These are phyloP conservation scores for Candida khao-thaluensis DNA, from an alignment of 805 yeast genomes.

Conservation along the genomic window DNA sequence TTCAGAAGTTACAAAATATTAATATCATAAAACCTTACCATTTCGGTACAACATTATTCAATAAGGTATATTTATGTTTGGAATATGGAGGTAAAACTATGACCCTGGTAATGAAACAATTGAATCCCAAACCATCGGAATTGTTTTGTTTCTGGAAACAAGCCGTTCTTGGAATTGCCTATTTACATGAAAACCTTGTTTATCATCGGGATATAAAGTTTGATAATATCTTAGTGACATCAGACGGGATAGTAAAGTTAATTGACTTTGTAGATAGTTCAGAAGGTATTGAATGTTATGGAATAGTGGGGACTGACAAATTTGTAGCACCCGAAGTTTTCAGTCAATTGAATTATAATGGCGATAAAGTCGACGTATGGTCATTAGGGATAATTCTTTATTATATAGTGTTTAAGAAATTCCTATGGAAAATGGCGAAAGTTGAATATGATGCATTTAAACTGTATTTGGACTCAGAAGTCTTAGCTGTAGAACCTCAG, in stretches of 20 bases:
- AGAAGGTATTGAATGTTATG: constrained; percentile 24
- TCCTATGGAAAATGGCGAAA: constrained; percentile 50
- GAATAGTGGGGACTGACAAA: constrained; percentile 48
- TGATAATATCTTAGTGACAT: constrained; percentile 42
- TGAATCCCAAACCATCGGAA: constrained; percentile 11
- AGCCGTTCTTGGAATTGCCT: constrained; percentile 34
- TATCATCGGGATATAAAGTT: constrained; percentile 54
- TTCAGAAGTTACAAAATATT: constrained; percentile 25
- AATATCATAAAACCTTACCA: constrained; percentile 37
- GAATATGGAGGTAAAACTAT: constrained; percentile 22
- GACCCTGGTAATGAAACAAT: constrained; percentile 12
- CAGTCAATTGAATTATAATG: constrained; percentile 35
- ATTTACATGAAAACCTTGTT: constrained; percentile 36
- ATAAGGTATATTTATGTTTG: constrained; percentile 23
- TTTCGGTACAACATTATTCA: constrained; percentile 19
- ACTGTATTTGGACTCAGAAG: neutral
- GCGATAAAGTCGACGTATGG: constrained; percentile 48
- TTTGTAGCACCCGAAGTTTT: constrained; percentile 51
- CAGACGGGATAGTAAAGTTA: constrained; percentile 34
- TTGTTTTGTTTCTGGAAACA: constrained; percentile 42
- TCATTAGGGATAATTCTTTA: constrained; percentile 46
- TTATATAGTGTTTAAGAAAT: constrained; percentile 26
- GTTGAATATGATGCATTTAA: constrained; percentile 5
- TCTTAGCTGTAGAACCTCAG: neutral
- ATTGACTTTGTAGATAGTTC: constrained; percentile 44